These are phyloP conservation scores for Coniochaeta prunicola DNA, from an alignment of 2,329 filamentous ascomycete species.

Conservation along the genomic window DNA sequence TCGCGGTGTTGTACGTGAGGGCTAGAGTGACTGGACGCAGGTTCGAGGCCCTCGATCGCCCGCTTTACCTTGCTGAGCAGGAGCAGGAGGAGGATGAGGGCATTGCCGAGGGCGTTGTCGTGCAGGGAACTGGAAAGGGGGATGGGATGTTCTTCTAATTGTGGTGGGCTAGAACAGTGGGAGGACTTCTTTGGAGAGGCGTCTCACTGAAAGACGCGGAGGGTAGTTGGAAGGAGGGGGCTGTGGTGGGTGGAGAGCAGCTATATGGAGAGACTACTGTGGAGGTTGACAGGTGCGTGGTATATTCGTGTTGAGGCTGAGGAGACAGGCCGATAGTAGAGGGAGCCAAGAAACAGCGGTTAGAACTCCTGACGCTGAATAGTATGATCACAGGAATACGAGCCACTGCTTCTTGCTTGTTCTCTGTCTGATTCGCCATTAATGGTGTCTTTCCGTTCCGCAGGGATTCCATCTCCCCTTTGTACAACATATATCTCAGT, in stretches of 20 bases:
- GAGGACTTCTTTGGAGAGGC: too few relatives aligned
- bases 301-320: neutral
- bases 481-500: neutral
- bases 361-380: neutral
- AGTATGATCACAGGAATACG: neutral
- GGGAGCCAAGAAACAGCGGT: neutral
- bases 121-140: conserved; percentile 20
- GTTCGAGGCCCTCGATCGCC: conserved; percentile 63
- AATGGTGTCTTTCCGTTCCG: neutral
- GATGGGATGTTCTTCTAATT: conserved; percentile 48
- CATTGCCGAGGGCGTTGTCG: conserved; percentile 8
- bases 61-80: conserved; percentile 14
- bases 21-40: conserved; percentile 51
- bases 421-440: neutral
- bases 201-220: too few relatives aligned
- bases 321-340: neutral
- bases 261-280: neutral
- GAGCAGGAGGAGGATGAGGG: conserved; percentile 3
- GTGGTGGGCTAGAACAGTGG: too few relatives aligned
- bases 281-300: neutral
- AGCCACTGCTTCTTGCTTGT: neutral
- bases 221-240: neutral
- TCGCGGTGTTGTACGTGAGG: conserved; percentile 49
- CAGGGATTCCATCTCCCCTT: neutral
- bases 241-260: neutral